Evolutionary conservation across 2,329 filamentous ascomycete genomes (phyloP).

Genomic region (Macroventuria anomochaeta): DNA sequence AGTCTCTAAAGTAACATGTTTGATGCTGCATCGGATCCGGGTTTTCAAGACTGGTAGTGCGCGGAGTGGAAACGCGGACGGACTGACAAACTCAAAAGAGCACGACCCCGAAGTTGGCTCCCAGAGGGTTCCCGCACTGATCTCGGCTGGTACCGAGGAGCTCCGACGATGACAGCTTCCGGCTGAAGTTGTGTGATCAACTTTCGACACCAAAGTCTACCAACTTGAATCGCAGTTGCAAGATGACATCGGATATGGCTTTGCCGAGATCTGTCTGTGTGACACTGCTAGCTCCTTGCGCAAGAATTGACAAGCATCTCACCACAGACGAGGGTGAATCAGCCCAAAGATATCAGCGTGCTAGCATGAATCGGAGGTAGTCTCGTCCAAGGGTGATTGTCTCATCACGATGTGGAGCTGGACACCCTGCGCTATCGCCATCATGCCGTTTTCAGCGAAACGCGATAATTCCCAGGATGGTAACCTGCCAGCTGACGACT

Average conservation of each 20-base stretch:
- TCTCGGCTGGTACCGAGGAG: constrained; percentile 35
- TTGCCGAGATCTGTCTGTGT: constrained; percentile 6
- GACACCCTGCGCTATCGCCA: constrained; percentile 27
- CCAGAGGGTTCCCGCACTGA: constrained; percentile 32
- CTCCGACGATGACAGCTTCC: constrained; percentile 16
- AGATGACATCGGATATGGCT: background rate
- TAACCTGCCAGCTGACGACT: constrained; percentile 23
- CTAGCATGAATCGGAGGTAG: constrained; percentile 31
- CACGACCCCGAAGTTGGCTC: constrained; percentile 45
- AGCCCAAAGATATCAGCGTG: constrained; percentile 13
- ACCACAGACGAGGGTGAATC: constrained; percentile 18
- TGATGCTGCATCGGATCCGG: constrained; percentile 20
- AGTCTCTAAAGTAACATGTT: background rate
- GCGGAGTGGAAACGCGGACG: constrained; percentile 41
- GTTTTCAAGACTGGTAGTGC: constrained; percentile 32
- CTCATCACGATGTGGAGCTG: constrained; percentile 31
- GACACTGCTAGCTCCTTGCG: constrained; percentile 2
- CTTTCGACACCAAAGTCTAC: background rate
- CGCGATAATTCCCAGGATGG: constrained; percentile 19
- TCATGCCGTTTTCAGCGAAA: constrained; percentile 23
- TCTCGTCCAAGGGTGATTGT: constrained; percentile 22
- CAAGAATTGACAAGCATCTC: constrained; percentile 9
- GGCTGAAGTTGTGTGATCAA: constrained; percentile 2
- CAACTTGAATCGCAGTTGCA: background rate
- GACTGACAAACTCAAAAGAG: constrained; percentile 32